Base-by-base conservation (phyloP, 768 basidiomycete species). In the Ramaria sp. region DNA sequence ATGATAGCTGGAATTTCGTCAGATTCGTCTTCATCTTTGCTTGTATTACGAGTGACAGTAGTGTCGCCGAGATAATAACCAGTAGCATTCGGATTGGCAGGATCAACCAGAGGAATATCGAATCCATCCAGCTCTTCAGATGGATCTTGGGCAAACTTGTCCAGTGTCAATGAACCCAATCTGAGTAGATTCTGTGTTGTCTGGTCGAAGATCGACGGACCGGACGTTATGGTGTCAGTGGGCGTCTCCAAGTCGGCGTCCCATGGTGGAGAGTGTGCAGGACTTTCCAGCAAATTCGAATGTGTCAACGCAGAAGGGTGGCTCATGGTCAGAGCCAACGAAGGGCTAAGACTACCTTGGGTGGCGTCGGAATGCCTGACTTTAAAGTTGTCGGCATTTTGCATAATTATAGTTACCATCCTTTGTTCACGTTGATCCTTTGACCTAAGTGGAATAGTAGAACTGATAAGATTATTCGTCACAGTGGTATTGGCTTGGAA, bases 111-210 rank as follows among this genome's bases (percentile, higher is more conserved):
- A 19, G 57, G 57, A 19, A 56, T 50, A 31, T 59, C 58, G 24
- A 59, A 59, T 30, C 54, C 42, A 33, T 59, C 58, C 20, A 58
- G n/a, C 27, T 58, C 57, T 42, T 34, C 51, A 33, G 34, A 38
- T 1, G 57, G 51, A 38, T 49, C 41, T 42, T 50, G 42, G 2
- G 50, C 49, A 49, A 59, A 50, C 20, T 51, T 41, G 30, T 59
- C 59, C 20, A 59, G 6, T 13, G 54, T 15, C n/a, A 59, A 27
- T 15, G 59, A 43, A 6, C 54, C 54, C 7, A 59, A 34, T 15
- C 47, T 46, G 17, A 59, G 41, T 17, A 59, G 43, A 42, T 56
- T 59, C 27, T 38, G 13, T 9, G 54, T 59, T 3, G 54, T 54
- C 33, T 55, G 38, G 27, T 54, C 47, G 24, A 59, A 59, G 30